Evolutionary conservation across 1,284 basidiomycete species (phyloP).

Genomic region (Inonotus hispidus): DNA sequence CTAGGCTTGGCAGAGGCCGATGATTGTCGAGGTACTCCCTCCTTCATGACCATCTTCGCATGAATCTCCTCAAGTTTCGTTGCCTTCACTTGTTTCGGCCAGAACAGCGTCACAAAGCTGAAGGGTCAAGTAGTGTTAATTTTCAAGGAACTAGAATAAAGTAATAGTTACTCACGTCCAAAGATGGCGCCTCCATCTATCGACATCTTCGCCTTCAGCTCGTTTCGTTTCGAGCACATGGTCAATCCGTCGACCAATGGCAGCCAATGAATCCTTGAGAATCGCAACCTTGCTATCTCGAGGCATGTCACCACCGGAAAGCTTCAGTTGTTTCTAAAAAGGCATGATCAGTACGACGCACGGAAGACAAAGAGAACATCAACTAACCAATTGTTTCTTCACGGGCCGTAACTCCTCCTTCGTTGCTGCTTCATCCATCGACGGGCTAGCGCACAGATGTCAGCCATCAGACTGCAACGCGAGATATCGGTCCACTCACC

Average conservation of each 20-base stretch:
- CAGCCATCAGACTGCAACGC: neutral
- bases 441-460: constrained; percentile 50
- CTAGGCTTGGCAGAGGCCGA: constrained; percentile 45
- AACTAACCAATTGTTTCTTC: constrained; percentile 87
- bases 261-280: constrained; percentile 91
- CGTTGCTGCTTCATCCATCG: constrained; percentile 93
- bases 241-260: constrained; percentile 93
- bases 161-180: constrained; percentile 73
- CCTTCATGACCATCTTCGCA: constrained; percentile 88
- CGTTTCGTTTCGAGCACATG: constrained; percentile 74
- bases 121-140: constrained; percentile 19
- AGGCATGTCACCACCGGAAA: constrained; percentile 87
- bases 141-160: neutral
- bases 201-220: constrained; percentile 70
- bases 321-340: constrained; percentile 84
- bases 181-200: constrained; percentile 88
- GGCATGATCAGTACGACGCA: neutral
- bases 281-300: constrained; percentile 94
- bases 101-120: constrained; percentile 92
- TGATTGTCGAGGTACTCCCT: constrained; percentile 48
- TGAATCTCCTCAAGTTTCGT: constrained; percentile 89
- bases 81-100: constrained; percentile 95
- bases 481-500: constrained; percentile 43
- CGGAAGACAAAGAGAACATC: neutral
- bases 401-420: constrained; percentile 97